Percentiles rank a stretch among this genome's conserved stretches.
Evolutionary conservation across 2,329 filamentous ascomycete genomes (phyloP).

Genomic region (Cytospora mali): DNA sequence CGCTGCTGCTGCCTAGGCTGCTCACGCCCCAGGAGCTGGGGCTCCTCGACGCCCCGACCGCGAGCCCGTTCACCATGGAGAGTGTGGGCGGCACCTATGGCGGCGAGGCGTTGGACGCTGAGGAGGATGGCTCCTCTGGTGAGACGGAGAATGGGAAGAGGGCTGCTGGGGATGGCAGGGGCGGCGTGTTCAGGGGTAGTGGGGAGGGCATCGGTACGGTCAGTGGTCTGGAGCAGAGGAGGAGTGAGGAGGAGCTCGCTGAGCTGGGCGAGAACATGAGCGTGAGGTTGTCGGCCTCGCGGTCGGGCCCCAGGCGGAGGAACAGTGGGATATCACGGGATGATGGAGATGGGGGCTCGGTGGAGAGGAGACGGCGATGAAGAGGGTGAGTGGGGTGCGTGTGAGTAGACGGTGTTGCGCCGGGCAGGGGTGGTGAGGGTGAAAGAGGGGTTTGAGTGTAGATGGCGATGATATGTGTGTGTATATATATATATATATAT

Average conservation of each 20-base stretch:
- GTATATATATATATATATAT: background rate
- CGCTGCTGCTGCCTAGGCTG: conserved; percentile 63
- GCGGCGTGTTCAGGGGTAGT: conserved; percentile 20
- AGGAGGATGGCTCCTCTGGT: conserved; percentile 14
- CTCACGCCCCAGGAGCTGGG: conserved; percentile 64
- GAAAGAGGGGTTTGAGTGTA: background rate
- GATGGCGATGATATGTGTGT: no score
- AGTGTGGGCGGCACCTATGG: conserved; percentile 67
- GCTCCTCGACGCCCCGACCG: conserved; percentile 71
- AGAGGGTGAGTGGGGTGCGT: conserved; percentile 24
- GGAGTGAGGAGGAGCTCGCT: conserved; percentile 41
- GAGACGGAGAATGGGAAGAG: conserved; percentile 8
- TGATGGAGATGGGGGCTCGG: conserved; percentile 27
- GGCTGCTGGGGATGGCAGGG: conserved; percentile 1
- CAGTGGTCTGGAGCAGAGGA: conserved; percentile 26
- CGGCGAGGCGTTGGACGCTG: conserved; percentile 21
- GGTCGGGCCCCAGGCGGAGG: conserved; percentile 24
- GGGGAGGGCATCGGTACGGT: conserved; percentile 20
- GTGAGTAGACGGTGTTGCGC: conserved; percentile 25
- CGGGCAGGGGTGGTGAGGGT: background rate
- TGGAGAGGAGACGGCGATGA: conserved; percentile 33
- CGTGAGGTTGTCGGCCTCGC: conserved; percentile 21
- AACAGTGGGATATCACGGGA: conserved; percentile 26
- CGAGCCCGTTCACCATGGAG: conserved; percentile 75
- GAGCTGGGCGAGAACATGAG: conserved; percentile 39